Base-by-base conservation (phyloP, 768 basidiomycete genomes). In the Panellus pusillus region DNA sequence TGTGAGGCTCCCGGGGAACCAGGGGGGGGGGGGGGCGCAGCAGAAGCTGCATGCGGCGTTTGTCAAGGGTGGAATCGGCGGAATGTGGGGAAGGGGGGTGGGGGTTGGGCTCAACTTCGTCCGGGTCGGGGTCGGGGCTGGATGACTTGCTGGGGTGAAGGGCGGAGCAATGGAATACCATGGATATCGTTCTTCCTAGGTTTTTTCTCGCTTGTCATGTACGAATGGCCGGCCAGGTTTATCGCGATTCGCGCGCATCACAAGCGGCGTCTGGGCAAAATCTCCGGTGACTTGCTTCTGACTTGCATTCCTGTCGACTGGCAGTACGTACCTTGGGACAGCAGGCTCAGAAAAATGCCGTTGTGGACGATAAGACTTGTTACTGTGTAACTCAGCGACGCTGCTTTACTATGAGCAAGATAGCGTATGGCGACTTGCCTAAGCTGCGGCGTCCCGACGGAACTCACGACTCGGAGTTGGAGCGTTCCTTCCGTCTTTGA, bases 401-500 rank as follows among this genome's bases (percentile, higher is more conserved):
- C n/a, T n/a, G n/a, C n/a, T n/a, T n/a, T n/a, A n/a, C n/a, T n/a
- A n/a, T n/a, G n/a, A n/a, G n/a, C n/a, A n/a, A n/a, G n/a, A n/a
- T n/a, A n/a, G n/a, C n/a, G n/a, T n/a, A n/a, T n/a, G n/a, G n/a
- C n/a, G n/a, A n/a, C n/a, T n/a, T n/a, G n/a, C n/a, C n/a, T n/a
- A n/a, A n/a, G n/a, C n/a, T n/a, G n/a, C n/a, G n/a, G n/a, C n/a
- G n/a, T n/a, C 68, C 88, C 85, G 63, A 91, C 89, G 0, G 89
- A 91, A 65, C 77, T 91, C 35, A 91, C 89, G 9, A n/a, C n/a
- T n/a, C n/a, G n/a, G n/a, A 89, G 80, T 57, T 66, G 91, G 29
- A 81, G 83, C 4, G 85, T 88, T 61, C 74, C 90, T 5, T 87
- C 86, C 13, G 85, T 90, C 15, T 91, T 91, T 59, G 89, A 91